Evolutionary conservation across 768 basidiomycete genomes (phyloP).

Genomic region (Lentinula sp.): DNA sequence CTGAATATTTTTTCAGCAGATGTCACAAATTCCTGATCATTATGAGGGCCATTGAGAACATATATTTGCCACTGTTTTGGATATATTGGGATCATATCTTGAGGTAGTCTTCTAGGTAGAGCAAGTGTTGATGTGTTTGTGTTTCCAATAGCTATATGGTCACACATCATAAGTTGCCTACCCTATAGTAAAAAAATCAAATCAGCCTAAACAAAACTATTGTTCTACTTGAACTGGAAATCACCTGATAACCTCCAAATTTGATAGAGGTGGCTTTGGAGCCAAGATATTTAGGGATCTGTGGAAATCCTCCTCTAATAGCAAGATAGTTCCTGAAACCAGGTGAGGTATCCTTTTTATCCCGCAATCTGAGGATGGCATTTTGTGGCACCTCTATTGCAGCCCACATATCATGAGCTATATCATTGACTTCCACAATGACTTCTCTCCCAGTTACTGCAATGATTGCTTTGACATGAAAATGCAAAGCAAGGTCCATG

Average conservation of each 20-base stretch:
- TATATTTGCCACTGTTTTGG: conserved; percentile 43
- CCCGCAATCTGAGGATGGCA: conserved; percentile 14
- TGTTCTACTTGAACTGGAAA: background rate
- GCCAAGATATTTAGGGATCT: conserved; percentile 47
- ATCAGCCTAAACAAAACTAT: background rate
- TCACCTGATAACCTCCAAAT: conserved; percentile 53
- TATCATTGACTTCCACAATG: conserved; percentile 34
- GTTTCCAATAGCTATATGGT: conserved; percentile 37
- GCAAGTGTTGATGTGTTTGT: conserved; percentile 8
- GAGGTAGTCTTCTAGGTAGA: conserved; percentile 15
- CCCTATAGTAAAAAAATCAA: conserved; percentile 29
- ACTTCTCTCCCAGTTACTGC: conserved; percentile 50
- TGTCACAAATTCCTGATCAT: conserved; percentile 49
- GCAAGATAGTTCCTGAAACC: conserved; percentile 55
- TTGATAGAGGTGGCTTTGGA: conserved; percentile 64
- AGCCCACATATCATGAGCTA: conserved; percentile 39
- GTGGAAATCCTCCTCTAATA: conserved; percentile 55
- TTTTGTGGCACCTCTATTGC: conserved; percentile 38
- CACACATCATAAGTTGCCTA: conserved; percentile 42
- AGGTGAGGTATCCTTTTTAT: conserved; percentile 17
- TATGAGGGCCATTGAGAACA: conserved; percentile 59
- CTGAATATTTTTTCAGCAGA: conserved; percentile 45
- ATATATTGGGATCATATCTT: conserved; percentile 33
- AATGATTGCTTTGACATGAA: conserved; percentile 41
- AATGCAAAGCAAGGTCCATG: conserved; percentile 37